Evolutionary conservation across 805 yeast species (phyloP).

Genomic region (Cyberlindnera veronae): DNA sequence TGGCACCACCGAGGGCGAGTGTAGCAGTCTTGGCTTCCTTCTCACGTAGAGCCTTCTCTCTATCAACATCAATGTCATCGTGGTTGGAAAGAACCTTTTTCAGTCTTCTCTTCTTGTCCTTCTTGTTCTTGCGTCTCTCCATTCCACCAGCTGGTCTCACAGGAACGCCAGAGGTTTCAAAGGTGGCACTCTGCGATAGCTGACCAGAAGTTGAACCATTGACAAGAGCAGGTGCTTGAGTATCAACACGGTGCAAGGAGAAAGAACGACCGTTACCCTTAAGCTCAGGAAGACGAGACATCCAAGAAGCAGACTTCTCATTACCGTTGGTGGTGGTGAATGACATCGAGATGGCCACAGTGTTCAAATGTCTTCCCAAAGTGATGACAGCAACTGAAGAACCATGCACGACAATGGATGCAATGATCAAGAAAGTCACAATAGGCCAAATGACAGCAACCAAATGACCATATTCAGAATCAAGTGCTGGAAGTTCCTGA

Average conservation of each 20-base stretch:
- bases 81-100: conserved; percentile 20
- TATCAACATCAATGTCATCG: conserved; percentile 23
- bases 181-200: conserved; percentile 35
- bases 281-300: conserved; percentile 77
- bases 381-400: conserved; percentile 71
- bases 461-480: conserved; percentile 13
- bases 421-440: conserved; percentile 71
- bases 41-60: conserved; percentile 38
- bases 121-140: conserved; percentile 41
- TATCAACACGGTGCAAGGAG: conserved; percentile 81
- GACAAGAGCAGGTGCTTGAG: conserved; percentile 39
- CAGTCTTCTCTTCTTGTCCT: conserved; percentile 33
- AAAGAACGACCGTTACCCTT: conserved; percentile 60
- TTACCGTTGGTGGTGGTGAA: conserved; percentile 66
- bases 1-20: conserved; percentile 35
- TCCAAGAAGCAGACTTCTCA: conserved; percentile 64
- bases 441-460: conserved; percentile 72
- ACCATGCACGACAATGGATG: conserved; percentile 87
- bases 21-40: conserved; percentile 42
- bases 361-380: conserved; percentile 77
- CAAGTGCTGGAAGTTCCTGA: conserved; percentile 39
- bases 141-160: conserved; percentile 77
- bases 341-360: conserved; percentile 75
- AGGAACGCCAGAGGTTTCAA: conserved; percentile 62
- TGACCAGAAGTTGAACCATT: conserved; percentile 20